Base-by-base conservation (phyloP, 2,329 filamentous ascomycete species). In the Rhynchosporium graminicola region DNA sequence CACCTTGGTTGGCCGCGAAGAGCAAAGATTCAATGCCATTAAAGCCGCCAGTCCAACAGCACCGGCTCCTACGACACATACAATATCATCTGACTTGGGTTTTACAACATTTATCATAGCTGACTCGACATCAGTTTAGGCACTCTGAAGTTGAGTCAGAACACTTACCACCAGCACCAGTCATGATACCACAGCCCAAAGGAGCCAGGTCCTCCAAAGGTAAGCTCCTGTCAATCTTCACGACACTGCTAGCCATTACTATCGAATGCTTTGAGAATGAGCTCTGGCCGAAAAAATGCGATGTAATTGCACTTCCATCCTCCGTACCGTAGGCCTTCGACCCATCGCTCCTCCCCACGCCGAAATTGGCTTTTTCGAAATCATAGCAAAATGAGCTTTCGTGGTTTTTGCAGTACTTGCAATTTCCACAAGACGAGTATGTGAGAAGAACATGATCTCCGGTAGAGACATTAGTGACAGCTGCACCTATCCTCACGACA, bases 151-250 rank as follows among this genome's bases (percentile, higher is more conserved):
- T 10, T 1, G n/a, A 20, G 10, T 29, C 8, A 52, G 10, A 15
- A 38, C n/a, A 31, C 59, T 46, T 33, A 65, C 60, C 61, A 20
- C 77, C 77, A 8, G 75, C 76, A n/a, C 78, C 78, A 3, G 78
- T 79, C 71, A 76, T 75, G 42, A 79, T 73, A 0, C 77, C 78
- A 64, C 78, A 80, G 0, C 77, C 78, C 26, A 80, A 68, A 2
- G 77, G 77, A 6, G 77, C 75, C 42, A 75, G 74, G 15, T 74
- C 62, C 0, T 69, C 67, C 45, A 77, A 60, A 45, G 74, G 69
- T 6, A 70, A 68, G 6, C 63, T 55, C 26, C 67, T 62, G 1
- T 61, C 65, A 43, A 69, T 68, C 46, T 69, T 70, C 42, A 76
- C 66, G 0, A 74, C 68, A 38, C 65, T 67, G 28, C 56, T 61